Conservation (phyloP, 345 rosid species). For the Bruguiera parviflora region DNA sequence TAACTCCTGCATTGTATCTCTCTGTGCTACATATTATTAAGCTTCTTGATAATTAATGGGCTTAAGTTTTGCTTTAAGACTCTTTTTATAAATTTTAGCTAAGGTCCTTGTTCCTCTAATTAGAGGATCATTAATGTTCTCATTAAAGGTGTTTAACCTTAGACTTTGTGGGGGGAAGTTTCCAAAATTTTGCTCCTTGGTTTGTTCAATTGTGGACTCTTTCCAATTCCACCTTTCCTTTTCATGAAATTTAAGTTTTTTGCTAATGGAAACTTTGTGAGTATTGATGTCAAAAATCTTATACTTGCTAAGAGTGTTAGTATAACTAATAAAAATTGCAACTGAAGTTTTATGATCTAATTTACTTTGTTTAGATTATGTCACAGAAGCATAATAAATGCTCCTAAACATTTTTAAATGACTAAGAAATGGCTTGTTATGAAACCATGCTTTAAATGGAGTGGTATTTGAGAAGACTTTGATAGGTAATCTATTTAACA, state of each 20-base stretch:
- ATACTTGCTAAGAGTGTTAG: background rate
- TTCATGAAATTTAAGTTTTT: background rate
- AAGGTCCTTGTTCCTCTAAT: background rate
- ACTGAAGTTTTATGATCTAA: background rate
- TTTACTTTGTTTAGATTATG: background rate
- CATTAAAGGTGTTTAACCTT: background rate
- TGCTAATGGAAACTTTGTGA: background rate
- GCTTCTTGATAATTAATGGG: background rate
- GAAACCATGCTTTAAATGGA: background rate
- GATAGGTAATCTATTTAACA: background rate
- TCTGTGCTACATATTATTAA: too few relatives aligned
- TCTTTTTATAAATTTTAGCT: background rate
- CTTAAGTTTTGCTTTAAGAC: fast-evolving
- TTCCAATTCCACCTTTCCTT: background rate
- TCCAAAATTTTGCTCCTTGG: fast-evolving
- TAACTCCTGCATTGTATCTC: background rate
- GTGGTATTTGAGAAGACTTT: background rate
- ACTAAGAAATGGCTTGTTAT: background rate
- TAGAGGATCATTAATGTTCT: background rate
- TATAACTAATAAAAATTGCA: background rate
- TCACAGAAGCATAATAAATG: background rate
- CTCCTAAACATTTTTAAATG: background rate
- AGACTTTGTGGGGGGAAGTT: fast-evolving
- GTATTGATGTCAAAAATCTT: background rate
- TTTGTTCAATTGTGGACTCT: fast-evolving